Base-by-base conservation (phyloP, 768 basidiomycete genomes). In the Dioszegia hungarica region DNA sequence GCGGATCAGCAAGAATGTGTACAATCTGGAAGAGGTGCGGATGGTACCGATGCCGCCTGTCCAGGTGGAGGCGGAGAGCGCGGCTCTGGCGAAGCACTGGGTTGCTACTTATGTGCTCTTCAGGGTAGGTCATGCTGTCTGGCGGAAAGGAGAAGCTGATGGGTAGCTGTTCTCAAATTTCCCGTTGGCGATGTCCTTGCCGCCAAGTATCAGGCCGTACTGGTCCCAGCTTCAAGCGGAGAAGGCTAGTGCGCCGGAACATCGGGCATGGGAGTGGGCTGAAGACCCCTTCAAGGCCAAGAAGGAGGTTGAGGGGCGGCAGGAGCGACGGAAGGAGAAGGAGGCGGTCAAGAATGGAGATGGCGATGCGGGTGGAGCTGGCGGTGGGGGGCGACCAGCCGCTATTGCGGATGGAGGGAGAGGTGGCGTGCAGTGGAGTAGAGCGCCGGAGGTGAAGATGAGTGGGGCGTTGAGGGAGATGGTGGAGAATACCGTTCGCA, bases 1-100 rank as follows among this genome's bases (percentile, higher is more conserved):
- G 61, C 69, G 84, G 48, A 85, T 87, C 70, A 85, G 85, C 71
- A 91, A 86, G 73, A 85, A 72, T 54, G 67, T 73, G 19, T 83
- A 83, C 3, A 81, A 86, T 61, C 80, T 76, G 52, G 88, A 91
- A 67, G 81, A 78, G 4, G 85, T 90, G 15, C 80, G 83, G 43
- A 76, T 95, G 61, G 84, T 84, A 59, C 86, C 90, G 5, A 83
- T 86, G 68, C 87, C 88, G 1, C 81, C 85, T 5, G 49, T 51
- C 10, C 34, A 51, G 14, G 82, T 88, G 62, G 77, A 81, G 41
- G 79, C 83, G 59, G 80, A 82, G 1, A 85, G 85, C n/a, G 81
- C 85, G 6, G 70, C 86, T 22, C 89, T 94, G 76, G 90, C 91
- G 27, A 87, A 86, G 53, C 92, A 95, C 70, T 92, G 88, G 86